phyloP scores from a whole-genome alignment of 306 rosid genomes.

The Cicer arietinum region DNA sequence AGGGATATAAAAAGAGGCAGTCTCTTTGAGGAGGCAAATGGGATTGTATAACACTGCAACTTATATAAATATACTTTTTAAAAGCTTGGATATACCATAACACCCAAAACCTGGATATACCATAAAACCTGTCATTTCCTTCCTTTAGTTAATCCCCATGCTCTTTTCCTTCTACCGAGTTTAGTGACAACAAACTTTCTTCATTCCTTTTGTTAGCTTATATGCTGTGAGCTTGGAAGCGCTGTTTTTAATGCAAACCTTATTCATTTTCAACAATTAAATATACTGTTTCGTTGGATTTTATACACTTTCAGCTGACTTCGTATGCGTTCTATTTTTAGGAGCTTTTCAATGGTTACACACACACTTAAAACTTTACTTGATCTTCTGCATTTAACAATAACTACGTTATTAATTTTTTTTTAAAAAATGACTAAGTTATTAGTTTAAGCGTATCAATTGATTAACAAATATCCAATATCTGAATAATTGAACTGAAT shows the following conservation, averaged over 20 bases:
- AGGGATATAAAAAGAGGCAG: constrained; percentile 53
- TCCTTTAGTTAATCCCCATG: constrained; percentile 92
- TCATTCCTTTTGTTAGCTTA: constrained; percentile 49
- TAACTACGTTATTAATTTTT: background rate
- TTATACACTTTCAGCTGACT: background rate
- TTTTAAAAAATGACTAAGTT: background rate
- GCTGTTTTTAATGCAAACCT: constrained; percentile 36
- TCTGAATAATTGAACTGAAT: background rate
- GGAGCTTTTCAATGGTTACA: background rate
- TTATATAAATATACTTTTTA: constrained; percentile 73
- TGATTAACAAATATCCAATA: background rate
- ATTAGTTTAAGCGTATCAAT: background rate
- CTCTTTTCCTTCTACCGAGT: constrained; percentile 46
- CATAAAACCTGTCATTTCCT: constrained; percentile 60
- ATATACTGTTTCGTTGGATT: background rate
- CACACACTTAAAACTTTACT: background rate
- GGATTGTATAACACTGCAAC: constrained; percentile 87
- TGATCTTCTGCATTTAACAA: background rate
- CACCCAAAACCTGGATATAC: constrained; percentile 65
- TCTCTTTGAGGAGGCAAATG: constrained; percentile 85
- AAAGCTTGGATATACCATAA: constrained; percentile 86
- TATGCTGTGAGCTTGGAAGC: constrained; percentile 39
- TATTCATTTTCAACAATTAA: constrained; percentile 17
- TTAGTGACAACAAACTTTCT: constrained; percentile 52
- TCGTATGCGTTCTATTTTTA: constrained; percentile 4